Evolutionary conservation across 2,329 filamentous ascomycete genomes (phyloP), one percentile per base, ranked within the genome.

Genomic region (Dothideomycetes sp.): DNA sequence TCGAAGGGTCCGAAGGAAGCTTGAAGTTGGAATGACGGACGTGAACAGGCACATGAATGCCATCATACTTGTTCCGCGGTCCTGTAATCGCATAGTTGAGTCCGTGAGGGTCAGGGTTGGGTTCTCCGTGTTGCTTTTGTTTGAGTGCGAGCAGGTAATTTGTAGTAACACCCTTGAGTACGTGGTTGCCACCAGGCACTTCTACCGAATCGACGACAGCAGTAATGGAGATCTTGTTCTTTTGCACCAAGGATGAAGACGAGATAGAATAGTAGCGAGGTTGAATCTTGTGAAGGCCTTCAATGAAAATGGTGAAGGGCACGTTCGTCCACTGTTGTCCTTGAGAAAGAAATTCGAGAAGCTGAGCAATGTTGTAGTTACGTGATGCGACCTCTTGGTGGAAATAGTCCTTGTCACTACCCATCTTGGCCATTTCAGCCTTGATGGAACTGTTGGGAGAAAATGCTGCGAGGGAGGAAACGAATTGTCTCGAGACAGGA

Each of bases 251-350:
- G 5, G 91, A 95, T 1, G 91, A 96, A 1, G 93, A 98, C 2
- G 91, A 98, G 62, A 98, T 98, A 35, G 93, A 98, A 70, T 98
- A 98, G 73, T 96, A 98, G 35, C 91, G 85, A 27, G 91, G 89
- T 64, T 98, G 91, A 43, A 98, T 78, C 71, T 95, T 96, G 65
- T 80, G 84, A 47, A 98, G 65, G 50, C 86, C 84, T 70, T 98
- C 91, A 51, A 98, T 87, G 53, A 96, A 80, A 53, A 88, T 80
- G 7, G 91, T 94, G 67, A 98, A 96, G 12, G 91, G 93, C 42
- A 95, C 79, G 41, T 78, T 80, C 41, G 76, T 69, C 84, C 91
- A 98, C 45, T 78, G 78, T 63, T 84, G 69, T 34, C 82, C 79
- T 23, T 81, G 79, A 53, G 78, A 74, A 48, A 91, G 73, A 37